Conservation (phyloP, 2,329 filamentous ascomycete species). For the Penicillium expansum region DNA sequence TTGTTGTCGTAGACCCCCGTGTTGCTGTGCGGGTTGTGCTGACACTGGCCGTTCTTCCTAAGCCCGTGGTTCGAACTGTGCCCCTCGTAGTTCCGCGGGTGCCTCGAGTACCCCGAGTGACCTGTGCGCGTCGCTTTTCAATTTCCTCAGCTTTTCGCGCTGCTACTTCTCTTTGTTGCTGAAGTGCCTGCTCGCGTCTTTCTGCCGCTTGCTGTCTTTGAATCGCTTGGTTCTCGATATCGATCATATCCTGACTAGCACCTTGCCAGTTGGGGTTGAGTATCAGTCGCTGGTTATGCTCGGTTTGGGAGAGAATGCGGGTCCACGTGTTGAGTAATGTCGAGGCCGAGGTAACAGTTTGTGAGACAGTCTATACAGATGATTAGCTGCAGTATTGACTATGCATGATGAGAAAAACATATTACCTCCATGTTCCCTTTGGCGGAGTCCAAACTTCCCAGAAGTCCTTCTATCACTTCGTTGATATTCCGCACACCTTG, state of each 20-base stretch:
- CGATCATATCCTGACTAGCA: slow-evolving; percentile 78
- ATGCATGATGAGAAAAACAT: not conserved
- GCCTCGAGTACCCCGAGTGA: slow-evolving; percentile 31
- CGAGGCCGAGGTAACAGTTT: slow-evolving; percentile 82
- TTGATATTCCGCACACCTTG: slow-evolving; percentile 84
- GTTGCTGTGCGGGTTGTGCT: slow-evolving; percentile 31
- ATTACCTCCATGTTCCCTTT: slow-evolving; percentile 51
- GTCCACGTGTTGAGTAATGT: slow-evolving; percentile 93
- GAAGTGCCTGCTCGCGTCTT: slow-evolving; percentile 72
- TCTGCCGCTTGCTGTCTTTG: slow-evolving; percentile 74
- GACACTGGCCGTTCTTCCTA: slow-evolving; percentile 39
- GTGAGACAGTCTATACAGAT: slow-evolving; percentile 66
- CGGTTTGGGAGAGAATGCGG: slow-evolving; percentile 90
- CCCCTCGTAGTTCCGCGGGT: slow-evolving; percentile 36
- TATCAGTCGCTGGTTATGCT: slow-evolving; percentile 92
- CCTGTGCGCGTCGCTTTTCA: slow-evolving; percentile 40
- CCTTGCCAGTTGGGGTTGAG: slow-evolving; percentile 88
- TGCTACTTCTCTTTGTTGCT: slow-evolving; percentile 70
- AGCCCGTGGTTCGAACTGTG: slow-evolving; percentile 33
- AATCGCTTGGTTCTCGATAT: slow-evolving; percentile 76
- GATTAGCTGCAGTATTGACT: not conserved
- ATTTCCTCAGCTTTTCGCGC: slow-evolving; percentile 52
- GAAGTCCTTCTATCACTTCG: slow-evolving; percentile 68
- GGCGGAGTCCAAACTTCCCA: slow-evolving; percentile 47
- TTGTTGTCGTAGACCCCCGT: slow-evolving; percentile 32